A percentile compares a stretch with the other conserved stretches of the same genome.
These are phyloP conservation scores for Naganishia cerealis DNA, from an alignment of 1,284 basidiomycete genomes.

Conservation along the genomic window DNA sequence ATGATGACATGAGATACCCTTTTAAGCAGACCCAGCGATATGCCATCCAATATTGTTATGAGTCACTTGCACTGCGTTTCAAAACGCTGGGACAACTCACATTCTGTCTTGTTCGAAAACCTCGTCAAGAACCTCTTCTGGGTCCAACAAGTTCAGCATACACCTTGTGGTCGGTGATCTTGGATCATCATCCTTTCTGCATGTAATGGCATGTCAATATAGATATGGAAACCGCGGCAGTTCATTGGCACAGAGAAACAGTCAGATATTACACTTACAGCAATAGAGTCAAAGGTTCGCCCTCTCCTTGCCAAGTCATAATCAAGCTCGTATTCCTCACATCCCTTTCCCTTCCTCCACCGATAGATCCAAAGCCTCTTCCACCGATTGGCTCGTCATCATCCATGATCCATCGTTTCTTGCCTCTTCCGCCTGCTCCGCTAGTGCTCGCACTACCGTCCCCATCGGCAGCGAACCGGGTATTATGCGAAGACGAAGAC, in stretches of 20 bases:
- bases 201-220: not conserved
- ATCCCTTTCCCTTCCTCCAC: constrained; percentile 8
- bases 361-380: constrained; percentile 17
- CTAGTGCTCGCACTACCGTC: constrained; percentile 2
- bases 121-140: constrained; percentile 76
- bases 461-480: constrained; percentile 27
- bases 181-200: constrained; percentile 72
- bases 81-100: constrained; percentile 54
- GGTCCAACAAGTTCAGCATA: constrained; percentile 80
- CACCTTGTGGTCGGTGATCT: constrained; percentile 83
- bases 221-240: not conserved
- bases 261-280: constrained; percentile 62
- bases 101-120: constrained; percentile 69
- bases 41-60: not conserved
- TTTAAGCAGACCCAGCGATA: constrained; percentile 22
- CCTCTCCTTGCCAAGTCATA: constrained; percentile 75
- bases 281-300: constrained; percentile 74
- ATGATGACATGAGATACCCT: constrained; percentile 80
- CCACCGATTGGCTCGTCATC: constrained; percentile 23
- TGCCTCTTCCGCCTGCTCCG: constrained; percentile 17
- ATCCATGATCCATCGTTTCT: constrained; percentile 31
- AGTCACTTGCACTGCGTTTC: constrained; percentile 1
- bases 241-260: not conserved
- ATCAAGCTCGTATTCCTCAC: constrained; percentile 68
- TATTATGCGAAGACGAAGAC: constrained; percentile 35